Evolutionary conservation across 2,329 filamentous ascomycete species (phyloP), one percentile per base, ranked within the genome.

Genomic region (Fusarium acutatum): DNA sequence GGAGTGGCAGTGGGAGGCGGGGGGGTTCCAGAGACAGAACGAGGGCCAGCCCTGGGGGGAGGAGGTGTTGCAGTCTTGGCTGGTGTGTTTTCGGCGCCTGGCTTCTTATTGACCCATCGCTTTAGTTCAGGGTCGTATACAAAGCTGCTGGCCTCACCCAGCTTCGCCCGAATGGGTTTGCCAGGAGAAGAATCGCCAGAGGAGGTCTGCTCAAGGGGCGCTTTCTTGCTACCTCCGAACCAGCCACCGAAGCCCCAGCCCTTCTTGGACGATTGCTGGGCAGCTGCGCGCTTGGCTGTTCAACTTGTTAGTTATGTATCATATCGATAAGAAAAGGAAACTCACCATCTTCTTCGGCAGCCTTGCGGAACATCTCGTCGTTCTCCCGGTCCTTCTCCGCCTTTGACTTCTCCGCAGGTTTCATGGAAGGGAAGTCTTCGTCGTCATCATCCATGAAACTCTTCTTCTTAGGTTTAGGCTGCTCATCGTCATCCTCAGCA

Each of bases 71-170:
- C 91, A 52, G 88, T 85, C 72, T 90, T 88, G 7, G 88, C 85
- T 32, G 88, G 85, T 14, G 84, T 84, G 47, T 88, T 89, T 61
- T 93, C 91, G 13, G 89, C 88, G 18, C 92, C 92, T 17, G 90
- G 90, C 81, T 97, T 98, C 86, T 98, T 98, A 86, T 99, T 98
- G 81, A 99, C 88, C 97, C 97, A 99, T 81, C 96, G 95, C 86
- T 97, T 97, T 59, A 97, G 88, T n/a, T 98, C 94, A 6, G 95
- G 93, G 79, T 99, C 96, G 79, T 96, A 99, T 75, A 96, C 92
- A 82, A 99, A 98, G 50, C 91, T 94, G 81, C 91, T 97, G 79
- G 96, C 91, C 82, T 99, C 97, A 69, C 96, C 97, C 14, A 99
- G 89, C 79, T 99, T 99, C 71, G 97, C 96, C 76, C 90, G 91